phyloP scores from a whole-genome alignment of 495 filamentous ascomycete genomes.

The Xylaria acuta region DNA sequence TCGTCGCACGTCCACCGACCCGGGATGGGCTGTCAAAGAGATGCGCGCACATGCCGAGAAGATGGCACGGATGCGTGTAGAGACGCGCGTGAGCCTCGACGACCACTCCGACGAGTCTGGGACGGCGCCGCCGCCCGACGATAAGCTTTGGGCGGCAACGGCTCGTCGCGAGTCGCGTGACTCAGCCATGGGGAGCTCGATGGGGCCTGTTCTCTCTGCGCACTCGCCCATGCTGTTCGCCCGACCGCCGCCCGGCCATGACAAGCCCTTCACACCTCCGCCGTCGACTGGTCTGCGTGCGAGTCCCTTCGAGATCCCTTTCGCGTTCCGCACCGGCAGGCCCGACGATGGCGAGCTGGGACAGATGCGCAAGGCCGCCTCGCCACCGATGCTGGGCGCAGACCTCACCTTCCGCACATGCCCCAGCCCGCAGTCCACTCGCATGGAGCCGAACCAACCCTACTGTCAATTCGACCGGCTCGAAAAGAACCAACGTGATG shows the following conservation, averaged over 20 bases:
- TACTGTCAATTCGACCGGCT: constrained; percentile 46
- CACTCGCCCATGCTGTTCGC: constrained; percentile 43
- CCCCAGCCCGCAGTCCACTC: constrained; percentile 77
- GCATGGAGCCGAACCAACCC: constrained; percentile 65
- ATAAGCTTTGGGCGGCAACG: constrained; percentile 50
- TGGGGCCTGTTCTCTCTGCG: constrained; percentile 47
- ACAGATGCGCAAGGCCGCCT: constrained; percentile 54
- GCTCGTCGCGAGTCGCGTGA: constrained; percentile 43
- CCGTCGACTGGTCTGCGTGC: constrained; percentile 36
- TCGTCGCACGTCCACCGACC: constrained; percentile 52
- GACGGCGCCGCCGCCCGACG: constrained; percentile 49
- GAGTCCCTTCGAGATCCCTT: constrained; percentile 45
- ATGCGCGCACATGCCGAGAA: constrained; percentile 56
- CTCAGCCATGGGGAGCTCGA: constrained; percentile 45
- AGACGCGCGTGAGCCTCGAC: constrained; percentile 38
- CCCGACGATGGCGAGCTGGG: constrained; percentile 39
- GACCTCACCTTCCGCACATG: constrained; percentile 79
- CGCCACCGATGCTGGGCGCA: constrained; percentile 84
- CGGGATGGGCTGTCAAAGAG: constrained; percentile 59
- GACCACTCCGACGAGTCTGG: constrained; percentile 51
- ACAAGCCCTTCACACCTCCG: constrained; percentile 32
- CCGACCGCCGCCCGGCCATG: constrained; percentile 26
- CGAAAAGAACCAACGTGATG: constrained; percentile 57
- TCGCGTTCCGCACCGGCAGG: constrained; percentile 33
- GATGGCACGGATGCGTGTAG: constrained; percentile 33